Evolutionary conservation across 352 stramenopile species (phyloP).

Genomic region (Phytophthora rubi): DNA sequence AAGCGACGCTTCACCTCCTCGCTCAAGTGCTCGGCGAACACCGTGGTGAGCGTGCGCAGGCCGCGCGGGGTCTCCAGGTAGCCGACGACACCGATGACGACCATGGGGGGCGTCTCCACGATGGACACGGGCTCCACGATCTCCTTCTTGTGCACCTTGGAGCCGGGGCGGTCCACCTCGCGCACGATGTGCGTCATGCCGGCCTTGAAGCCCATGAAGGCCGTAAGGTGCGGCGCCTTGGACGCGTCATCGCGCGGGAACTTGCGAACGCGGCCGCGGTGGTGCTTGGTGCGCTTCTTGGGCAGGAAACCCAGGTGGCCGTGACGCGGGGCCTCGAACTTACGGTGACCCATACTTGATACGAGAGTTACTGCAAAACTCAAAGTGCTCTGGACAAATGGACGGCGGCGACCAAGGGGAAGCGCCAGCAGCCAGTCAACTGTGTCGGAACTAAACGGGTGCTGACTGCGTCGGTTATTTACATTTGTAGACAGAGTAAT

Average conservation of each 20-base stretch:
- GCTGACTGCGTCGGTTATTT: too few relatives aligned
- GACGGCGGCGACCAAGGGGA: background rate
- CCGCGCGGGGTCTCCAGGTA: constrained; percentile 99
- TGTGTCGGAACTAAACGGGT: constrained; percentile 34
- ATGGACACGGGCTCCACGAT: constrained; percentile 99
- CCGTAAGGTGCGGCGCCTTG: constrained; percentile 98
- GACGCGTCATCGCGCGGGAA: constrained; percentile 98
- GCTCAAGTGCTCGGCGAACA: constrained; percentile 99
- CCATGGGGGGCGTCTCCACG: constrained; percentile 99
- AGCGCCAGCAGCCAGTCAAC: constrained; percentile 35
- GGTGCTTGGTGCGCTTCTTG: constrained; percentile 99
- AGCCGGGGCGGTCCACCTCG: constrained; percentile 98
- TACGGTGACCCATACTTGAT: constrained; percentile 96
- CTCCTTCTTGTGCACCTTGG: constrained; percentile 99
- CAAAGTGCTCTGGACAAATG: constrained; percentile 46
- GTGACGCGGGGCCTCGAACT: constrained; percentile 97
- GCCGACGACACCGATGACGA: constrained; percentile 99
- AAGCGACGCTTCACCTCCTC: constrained; percentile 99
- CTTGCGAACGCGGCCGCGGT: constrained; percentile 98
- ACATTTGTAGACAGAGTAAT: too few relatives aligned
- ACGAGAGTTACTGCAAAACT: constrained; percentile 88
- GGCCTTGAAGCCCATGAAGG: constrained; percentile 99
- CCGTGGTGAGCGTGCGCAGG: constrained; percentile 98
- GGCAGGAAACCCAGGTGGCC: constrained; percentile 99
- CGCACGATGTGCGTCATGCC: constrained; percentile 99